Evolutionary conservation across 805 yeast species (phyloP).

Genomic region (Wickerhamiella bombiphila): DNA sequence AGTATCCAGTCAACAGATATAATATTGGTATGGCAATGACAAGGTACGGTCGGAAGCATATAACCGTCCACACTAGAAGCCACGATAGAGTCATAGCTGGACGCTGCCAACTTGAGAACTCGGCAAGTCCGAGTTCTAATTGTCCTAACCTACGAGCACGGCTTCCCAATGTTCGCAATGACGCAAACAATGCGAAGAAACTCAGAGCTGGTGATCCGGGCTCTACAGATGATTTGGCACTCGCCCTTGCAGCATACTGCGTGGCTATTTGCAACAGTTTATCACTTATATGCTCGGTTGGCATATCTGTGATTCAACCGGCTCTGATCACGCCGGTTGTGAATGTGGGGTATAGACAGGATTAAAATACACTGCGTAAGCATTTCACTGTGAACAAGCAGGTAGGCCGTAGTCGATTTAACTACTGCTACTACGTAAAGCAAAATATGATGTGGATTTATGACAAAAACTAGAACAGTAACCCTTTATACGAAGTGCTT

Average conservation of each 20-base stretch:
- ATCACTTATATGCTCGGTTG: neutral
- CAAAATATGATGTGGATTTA: neutral
- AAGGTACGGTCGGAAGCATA: constrained; percentile 59
- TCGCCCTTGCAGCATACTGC: constrained; percentile 8
- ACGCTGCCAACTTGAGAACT: constrained; percentile 56
- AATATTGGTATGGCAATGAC: constrained; percentile 50
- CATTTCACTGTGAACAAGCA: too few species aligned
- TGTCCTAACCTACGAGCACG: constrained; percentile 29
- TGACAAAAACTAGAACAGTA: too few species aligned
- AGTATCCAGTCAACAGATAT: constrained; percentile 37
- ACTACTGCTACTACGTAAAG: too few species aligned
- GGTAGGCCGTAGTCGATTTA: too few species aligned
- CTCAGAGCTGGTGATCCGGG: constrained; percentile 11
- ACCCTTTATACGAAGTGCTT: constrained; percentile 20
- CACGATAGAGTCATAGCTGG: constrained; percentile 54
- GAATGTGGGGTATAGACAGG: neutral
- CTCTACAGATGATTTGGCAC: constrained; percentile 5
- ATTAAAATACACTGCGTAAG: too few species aligned
- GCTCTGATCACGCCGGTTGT: neutral
- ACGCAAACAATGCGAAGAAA: constrained; percentile 9
- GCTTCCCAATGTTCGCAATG: constrained; percentile 10
- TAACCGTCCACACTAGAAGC: constrained; percentile 45
- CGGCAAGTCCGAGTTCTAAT: constrained; percentile 45
- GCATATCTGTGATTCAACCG: too few species aligned
- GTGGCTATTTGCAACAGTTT: neutral